Conservation (phyloP, 2,329 filamentous ascomycete genomes). For the Purpureocillium lavendulum region DNA sequence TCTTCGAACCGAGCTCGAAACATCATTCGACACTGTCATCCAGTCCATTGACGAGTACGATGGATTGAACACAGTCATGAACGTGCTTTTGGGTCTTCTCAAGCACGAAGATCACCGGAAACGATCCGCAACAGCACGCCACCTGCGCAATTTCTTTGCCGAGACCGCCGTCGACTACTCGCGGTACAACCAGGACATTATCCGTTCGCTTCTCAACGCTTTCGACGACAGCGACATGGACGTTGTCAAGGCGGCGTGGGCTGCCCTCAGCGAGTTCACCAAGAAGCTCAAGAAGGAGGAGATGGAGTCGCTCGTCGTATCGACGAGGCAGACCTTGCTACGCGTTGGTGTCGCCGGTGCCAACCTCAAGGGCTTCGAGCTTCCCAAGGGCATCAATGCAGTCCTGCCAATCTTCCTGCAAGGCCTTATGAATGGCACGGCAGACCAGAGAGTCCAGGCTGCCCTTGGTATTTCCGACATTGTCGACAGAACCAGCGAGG, state of each 20-base stretch:
- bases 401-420: slow-evolving; percentile 95
- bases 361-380: slow-evolving; percentile 76
- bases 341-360: slow-evolving; percentile 83
- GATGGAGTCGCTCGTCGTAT: slow-evolving; percentile 87
- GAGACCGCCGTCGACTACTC: slow-evolving; percentile 81
- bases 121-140: slow-evolving; percentile 67
- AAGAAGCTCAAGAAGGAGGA: slow-evolving; percentile 91
- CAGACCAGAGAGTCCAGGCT: slow-evolving; percentile 85
- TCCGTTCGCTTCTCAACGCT: slow-evolving; percentile 80
- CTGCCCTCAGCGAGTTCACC: slow-evolving; percentile 77
- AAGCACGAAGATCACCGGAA: slow-evolving; percentile 90
- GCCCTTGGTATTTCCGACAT: slow-evolving; percentile 94
- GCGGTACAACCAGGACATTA: slow-evolving; percentile 90
- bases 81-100: slow-evolving; percentile 74
- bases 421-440: slow-evolving; percentile 91
- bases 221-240: slow-evolving; percentile 80
- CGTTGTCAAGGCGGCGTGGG: slow-evolving; percentile 86
- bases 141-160: slow-evolving; percentile 81
- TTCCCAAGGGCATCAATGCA: slow-evolving; percentile 96
- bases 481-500: slow-evolving; percentile 82
- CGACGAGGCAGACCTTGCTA: slow-evolving; percentile 76
- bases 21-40: slow-evolving; percentile 81
- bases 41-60: slow-evolving; percentile 93
- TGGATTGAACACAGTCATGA: slow-evolving; percentile 93
- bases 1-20: slow-evolving; percentile 64